Evolutionary conservation across 345 rosid species (phyloP).

Genomic region (Camelina laxa): DNA sequence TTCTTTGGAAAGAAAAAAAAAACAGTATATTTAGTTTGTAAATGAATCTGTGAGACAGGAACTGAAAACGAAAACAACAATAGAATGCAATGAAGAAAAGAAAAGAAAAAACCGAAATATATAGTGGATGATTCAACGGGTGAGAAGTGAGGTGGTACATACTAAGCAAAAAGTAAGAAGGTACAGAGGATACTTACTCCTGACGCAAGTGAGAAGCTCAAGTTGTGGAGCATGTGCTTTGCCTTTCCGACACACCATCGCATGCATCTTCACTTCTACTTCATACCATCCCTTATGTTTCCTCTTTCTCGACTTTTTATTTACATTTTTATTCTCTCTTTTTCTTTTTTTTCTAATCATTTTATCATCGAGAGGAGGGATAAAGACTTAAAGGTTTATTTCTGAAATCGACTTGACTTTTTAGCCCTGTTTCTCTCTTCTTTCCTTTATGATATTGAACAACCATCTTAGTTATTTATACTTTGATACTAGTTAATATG

Average conservation of each 20-base stretch:
- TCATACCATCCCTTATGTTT: slow-evolving; percentile 36
- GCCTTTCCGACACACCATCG: slow-evolving; percentile 49
- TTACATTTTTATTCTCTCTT: not conserved
- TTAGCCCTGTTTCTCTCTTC: not conserved
- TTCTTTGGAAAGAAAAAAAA: not conserved
- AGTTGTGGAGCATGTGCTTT: slow-evolving; percentile 45
- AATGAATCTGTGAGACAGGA: slow-evolving; percentile 1
- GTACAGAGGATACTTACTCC: slow-evolving; percentile 34
- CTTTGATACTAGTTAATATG: slow-evolving; percentile 8
- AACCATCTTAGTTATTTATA: slow-evolving; percentile 10
- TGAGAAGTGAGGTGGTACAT: slow-evolving; percentile 20
- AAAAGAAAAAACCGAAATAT: not conserved
- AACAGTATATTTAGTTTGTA: not conserved
- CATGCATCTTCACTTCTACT: slow-evolving; percentile 51
- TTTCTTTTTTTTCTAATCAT: slow-evolving; percentile 25
- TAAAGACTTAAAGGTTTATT: slow-evolving; percentile 28
- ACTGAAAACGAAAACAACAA: slow-evolving; percentile 1
- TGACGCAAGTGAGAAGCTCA: slow-evolving; percentile 37
- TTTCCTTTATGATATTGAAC: slow-evolving; percentile 7
- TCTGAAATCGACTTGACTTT: slow-evolving; percentile 36
- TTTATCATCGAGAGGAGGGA: slow-evolving; percentile 16
- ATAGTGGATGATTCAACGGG: slow-evolving; percentile 19
- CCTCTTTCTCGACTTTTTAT: slow-evolving; percentile 3
- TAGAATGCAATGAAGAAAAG: not conserved
- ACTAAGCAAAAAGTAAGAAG: slow-evolving; percentile 35